Percentiles rank a stretch among this genome's conserved stretches.
These are phyloP conservation scores for Cryptococcus deneoformans DNA, from an alignment of 1,284 basidiomycete species.

Conservation along the genomic window DNA sequence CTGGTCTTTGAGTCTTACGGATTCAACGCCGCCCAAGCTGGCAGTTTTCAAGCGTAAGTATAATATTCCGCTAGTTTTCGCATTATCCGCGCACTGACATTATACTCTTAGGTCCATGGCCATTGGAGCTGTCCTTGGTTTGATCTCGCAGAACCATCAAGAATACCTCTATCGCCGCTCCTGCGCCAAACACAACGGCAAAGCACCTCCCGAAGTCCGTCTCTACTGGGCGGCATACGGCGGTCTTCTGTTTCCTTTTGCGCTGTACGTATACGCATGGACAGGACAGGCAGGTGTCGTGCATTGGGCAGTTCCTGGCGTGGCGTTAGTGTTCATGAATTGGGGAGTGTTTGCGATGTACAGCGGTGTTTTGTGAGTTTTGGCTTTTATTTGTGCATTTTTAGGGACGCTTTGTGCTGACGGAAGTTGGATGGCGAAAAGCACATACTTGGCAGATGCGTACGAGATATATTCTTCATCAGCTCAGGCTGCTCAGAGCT, in stretches of 20 bases:
- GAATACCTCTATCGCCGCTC: conserved; percentile 34
- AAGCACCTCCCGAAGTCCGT: conserved; percentile 51
- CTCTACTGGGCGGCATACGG: conserved; percentile 49
- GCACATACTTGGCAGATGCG: conserved; percentile 44
- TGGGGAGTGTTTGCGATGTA: conserved; percentile 43
- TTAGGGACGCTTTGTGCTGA: too few relatives aligned
- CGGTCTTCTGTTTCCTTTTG: conserved; percentile 39
- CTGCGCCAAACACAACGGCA: conserved; percentile 32
- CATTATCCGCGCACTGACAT: not conserved
- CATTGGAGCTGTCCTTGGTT: conserved; percentile 66
- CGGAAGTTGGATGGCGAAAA: conserved; percentile 3
- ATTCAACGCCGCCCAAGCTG: conserved; percentile 32
- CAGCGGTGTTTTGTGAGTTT: conserved; percentile 37
- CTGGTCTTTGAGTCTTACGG: conserved; percentile 42
- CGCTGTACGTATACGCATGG: conserved; percentile 41
- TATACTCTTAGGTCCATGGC: conserved; percentile 37
- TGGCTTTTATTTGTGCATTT: conserved; percentile 2
- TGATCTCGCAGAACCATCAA: conserved; percentile 59
- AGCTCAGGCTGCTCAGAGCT: conserved; percentile 47
- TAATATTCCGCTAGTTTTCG: too few relatives aligned
- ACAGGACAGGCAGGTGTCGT: conserved; percentile 32
- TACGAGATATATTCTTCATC: conserved; percentile 48
- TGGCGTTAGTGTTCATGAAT: conserved; percentile 24
- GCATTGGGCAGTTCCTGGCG: conserved; percentile 39
- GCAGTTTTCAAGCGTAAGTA: conserved; percentile 31